phyloP scores from a whole-genome alignment of 2,329 filamentous ascomycete genomes.

The Pestalotiopsis sp. region DNA sequence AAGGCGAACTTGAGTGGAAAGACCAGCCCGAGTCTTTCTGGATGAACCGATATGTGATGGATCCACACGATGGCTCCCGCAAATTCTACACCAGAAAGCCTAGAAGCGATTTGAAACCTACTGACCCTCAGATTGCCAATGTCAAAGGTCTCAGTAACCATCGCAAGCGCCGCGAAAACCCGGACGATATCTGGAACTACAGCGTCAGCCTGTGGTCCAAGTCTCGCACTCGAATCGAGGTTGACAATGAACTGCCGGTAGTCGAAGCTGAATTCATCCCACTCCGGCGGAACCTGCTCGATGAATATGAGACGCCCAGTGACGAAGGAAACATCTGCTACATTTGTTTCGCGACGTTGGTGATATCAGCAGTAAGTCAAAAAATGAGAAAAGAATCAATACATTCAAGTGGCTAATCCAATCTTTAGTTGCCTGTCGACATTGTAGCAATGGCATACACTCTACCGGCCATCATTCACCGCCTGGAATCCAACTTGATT shows the following conservation, averaged over 20 bases:
- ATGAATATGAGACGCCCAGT: slow-evolving; percentile 61
- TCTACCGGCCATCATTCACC: slow-evolving; percentile 83
- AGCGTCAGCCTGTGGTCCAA: slow-evolving; percentile 76
- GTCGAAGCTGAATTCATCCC: slow-evolving; percentile 74
- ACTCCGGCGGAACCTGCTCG: slow-evolving; percentile 81
- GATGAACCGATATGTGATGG: slow-evolving; percentile 54
- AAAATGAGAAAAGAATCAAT: background rate
- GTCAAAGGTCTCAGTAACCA: slow-evolving; percentile 48
- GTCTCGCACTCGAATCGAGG: slow-evolving; percentile 51
- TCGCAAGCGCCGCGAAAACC: slow-evolving; percentile 39
- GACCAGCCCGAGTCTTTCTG: slow-evolving; percentile 52
- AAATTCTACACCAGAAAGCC: slow-evolving; percentile 60
- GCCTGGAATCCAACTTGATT: slow-evolving; percentile 81
- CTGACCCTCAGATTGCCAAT: slow-evolving; percentile 64
- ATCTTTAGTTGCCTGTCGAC: slow-evolving; percentile 62
- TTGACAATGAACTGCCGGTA: slow-evolving; percentile 77
- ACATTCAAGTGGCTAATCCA: background rate
- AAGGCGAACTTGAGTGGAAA: slow-evolving; percentile 39
- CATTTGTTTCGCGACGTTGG: slow-evolving; percentile 76
- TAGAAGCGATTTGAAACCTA: slow-evolving; percentile 60
- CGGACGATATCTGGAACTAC: slow-evolving; percentile 76
- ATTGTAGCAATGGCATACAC: slow-evolving; percentile 74
- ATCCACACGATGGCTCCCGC: slow-evolving; percentile 64
- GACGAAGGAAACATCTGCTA: slow-evolving; percentile 57
- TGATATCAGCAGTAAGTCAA: slow-evolving; percentile 71